These are phyloP conservation scores for Raffaelea arxii DNA, from an alignment of 2,329 filamentous ascomycete species.

Conservation along the genomic window DNA sequence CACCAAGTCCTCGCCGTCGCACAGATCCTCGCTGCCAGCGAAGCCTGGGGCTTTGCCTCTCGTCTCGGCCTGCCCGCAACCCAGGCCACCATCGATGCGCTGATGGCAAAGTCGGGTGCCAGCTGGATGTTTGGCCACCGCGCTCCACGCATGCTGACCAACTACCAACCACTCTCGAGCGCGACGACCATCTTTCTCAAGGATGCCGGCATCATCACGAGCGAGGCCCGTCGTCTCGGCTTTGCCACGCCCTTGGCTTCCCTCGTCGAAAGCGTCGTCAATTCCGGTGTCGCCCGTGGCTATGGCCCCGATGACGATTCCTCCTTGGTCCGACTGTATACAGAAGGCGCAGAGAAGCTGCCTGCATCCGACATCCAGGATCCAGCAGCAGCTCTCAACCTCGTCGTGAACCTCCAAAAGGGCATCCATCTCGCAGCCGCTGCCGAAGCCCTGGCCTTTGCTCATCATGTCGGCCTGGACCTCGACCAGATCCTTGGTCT, in stretches of 20 bases:
- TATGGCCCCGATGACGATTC: constrained; percentile 36
- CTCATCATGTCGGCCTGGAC: constrained; percentile 29
- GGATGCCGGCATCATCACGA: constrained; percentile 57
- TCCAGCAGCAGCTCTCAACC: constrained; percentile 1
- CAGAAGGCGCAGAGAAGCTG: constrained; percentile 21
- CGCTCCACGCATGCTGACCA: constrained; percentile 41
- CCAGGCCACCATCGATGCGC: constrained; percentile 26
- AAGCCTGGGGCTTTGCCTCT: constrained; percentile 50
- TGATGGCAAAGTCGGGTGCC: constrained; percentile 38
- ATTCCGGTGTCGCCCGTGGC: constrained; percentile 48
- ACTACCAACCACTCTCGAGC: constrained; percentile 45
- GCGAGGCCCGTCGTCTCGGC: constrained; percentile 45
- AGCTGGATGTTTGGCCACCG: constrained; percentile 56
- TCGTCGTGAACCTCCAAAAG: constrained; percentile 29
- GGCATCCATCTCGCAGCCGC: constrained; percentile 34
- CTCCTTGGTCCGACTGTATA: constrained; percentile 32
- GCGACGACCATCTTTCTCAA: constrained; percentile 52
- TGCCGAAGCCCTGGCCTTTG: constrained; percentile 33
- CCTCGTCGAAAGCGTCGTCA: constrained; percentile 55
- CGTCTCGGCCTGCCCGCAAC: constrained; percentile 42
- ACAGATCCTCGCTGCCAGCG: constrained; percentile 51
- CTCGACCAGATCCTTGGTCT: constrained; percentile 34
- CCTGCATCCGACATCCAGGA: no score
- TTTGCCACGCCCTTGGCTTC: constrained; percentile 54
- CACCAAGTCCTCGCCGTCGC: constrained; percentile 56